These are phyloP conservation scores for Bruguiera parviflora DNA, from an alignment of 345 rosid species.

Conservation along the genomic window DNA sequence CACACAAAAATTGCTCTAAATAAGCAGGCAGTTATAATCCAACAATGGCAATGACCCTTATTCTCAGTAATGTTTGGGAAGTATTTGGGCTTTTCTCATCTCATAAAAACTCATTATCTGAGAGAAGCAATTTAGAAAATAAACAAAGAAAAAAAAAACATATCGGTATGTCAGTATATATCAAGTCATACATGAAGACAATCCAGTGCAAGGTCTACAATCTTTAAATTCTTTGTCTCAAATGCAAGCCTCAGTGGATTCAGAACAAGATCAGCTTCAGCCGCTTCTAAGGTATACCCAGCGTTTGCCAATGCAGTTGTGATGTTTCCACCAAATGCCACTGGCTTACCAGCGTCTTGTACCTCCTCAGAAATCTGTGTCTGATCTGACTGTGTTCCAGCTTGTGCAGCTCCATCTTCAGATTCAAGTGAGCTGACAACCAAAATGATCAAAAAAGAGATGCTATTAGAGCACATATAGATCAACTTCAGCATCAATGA, in stretches of 20 bases:
- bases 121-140: constrained; percentile 1
- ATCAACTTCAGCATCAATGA: background rate
- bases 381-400: constrained; percentile 43
- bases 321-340: constrained; percentile 33
- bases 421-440: constrained; percentile 53
- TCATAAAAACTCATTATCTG: background rate
- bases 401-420: constrained; percentile 47
- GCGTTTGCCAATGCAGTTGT: constrained; percentile 68
- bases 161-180: too few relatives aligned
- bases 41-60: constrained; percentile 2
- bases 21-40: constrained; percentile 12
- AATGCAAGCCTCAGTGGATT: constrained; percentile 91
- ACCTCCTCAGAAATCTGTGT: constrained; percentile 36
- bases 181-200: constrained; percentile 80
- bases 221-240: constrained; percentile 83
- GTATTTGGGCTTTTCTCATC: constrained; percentile 13
- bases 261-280: constrained; percentile 83
- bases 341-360: constrained; percentile 42
- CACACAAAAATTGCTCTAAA: constrained; percentile 20
- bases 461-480: background rate
- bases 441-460: constrained; percentile 6
- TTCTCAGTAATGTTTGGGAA: constrained; percentile 9
- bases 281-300: constrained; percentile 73
- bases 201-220: constrained; percentile 93
- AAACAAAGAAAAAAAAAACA: constrained; percentile 6